These are phyloP conservation scores for Evernia prunastri DNA, from an alignment of 495 filamentous ascomycete genomes.

Conservation along the genomic window DNA sequence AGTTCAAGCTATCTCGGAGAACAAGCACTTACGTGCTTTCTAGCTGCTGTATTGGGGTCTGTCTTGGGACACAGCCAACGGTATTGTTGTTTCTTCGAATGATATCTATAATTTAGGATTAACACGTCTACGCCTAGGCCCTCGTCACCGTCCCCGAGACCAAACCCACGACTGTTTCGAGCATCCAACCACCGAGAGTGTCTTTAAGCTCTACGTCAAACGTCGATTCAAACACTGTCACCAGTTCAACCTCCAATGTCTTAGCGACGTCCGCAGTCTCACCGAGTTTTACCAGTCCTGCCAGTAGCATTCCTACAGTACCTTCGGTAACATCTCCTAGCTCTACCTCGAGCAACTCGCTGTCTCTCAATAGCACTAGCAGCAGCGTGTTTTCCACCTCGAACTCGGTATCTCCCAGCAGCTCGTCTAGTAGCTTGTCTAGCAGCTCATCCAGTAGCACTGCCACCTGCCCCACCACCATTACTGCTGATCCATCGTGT, in stretches of 20 bases:
- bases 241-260: not conserved
- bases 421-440: not conserved
- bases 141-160: not conserved
- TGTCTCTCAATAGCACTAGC: not conserved
- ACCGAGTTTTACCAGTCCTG: no score
- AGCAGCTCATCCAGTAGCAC: not conserved
- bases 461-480: not conserved
- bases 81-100: not conserved
- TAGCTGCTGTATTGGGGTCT: conserved; percentile 3
- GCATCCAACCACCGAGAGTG: not conserved
- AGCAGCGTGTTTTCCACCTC: not conserved
- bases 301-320: not conserved
- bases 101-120: not conserved
- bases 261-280: not conserved
- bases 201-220: not conserved
- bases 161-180: not conserved
- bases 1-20: not conserved
- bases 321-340: not conserved
- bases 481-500: not conserved
- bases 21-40: not conserved
- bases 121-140: not conserved
- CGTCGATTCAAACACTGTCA: not conserved
- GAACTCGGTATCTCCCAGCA: not conserved
- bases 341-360: not conserved
- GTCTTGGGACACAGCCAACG: not conserved